phyloP scores from a whole-genome alignment of 2,329 filamentous ascomycete species.

The Colletotrichum acutatum region DNA sequence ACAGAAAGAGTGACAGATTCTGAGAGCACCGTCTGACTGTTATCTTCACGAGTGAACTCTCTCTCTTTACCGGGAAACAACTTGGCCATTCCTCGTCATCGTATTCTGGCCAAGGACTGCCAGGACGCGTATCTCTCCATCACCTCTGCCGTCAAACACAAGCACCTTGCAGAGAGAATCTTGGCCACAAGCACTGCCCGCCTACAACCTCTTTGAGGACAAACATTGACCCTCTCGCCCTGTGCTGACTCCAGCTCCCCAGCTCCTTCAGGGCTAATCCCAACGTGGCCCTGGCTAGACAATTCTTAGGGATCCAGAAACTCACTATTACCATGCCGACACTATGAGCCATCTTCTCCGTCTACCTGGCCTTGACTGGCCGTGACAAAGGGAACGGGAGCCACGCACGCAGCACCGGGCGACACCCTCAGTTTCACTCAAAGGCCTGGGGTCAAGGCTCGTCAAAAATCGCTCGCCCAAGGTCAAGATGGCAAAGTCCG shows the following conservation, averaged over 20 bases:
- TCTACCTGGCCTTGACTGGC: constrained; percentile 1
- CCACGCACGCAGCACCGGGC: constrained; percentile 24
- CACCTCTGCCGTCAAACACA: background rate
- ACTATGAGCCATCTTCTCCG: constrained; percentile 17
- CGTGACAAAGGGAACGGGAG: constrained; percentile 18
- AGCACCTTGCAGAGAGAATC: background rate
- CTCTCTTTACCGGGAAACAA: background rate
- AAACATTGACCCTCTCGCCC: background rate
- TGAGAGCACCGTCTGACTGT: background rate
- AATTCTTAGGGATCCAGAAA: constrained; percentile 21
- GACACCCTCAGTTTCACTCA: constrained; percentile 16
- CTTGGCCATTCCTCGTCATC: background rate
- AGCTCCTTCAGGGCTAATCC: constrained; percentile 10
- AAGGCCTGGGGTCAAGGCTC: background rate
- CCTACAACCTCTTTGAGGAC: background rate
- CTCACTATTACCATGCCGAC: background rate
- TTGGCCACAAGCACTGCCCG: background rate
- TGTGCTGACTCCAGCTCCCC: constrained; percentile 6
- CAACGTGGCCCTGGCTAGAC: constrained; percentile 11
- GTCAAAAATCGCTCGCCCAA: background rate
- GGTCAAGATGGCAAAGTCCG: background rate
- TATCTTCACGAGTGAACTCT: background rate
- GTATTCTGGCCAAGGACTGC: background rate
- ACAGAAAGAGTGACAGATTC: background rate
- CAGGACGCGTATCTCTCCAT: background rate